phyloP scores from a whole-genome alignment of 805 yeast genomes.

The Metschnikowia orientalis region DNA sequence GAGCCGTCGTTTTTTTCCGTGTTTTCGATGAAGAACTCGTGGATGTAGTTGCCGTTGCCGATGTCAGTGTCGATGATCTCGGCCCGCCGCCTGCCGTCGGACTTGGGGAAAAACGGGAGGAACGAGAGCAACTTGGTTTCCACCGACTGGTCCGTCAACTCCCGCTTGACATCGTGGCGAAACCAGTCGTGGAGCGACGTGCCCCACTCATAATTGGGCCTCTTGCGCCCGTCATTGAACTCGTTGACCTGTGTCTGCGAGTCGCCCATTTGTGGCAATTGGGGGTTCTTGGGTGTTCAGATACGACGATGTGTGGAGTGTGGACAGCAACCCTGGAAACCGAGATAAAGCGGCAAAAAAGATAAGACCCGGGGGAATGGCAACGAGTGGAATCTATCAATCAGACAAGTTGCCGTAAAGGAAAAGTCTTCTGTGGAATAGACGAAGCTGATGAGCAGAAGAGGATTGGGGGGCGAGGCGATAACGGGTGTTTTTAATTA shows the following conservation, averaged over 20 bases:
- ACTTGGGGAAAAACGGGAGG: constrained; percentile 56
- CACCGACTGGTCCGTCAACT: constrained; percentile 24
- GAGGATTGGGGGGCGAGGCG: no score
- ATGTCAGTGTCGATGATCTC: constrained; percentile 52
- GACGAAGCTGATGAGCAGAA: no score
- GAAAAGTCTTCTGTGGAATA: no score
- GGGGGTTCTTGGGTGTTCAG: no score
- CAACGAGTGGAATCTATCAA: no score
- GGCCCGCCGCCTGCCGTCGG: constrained; percentile 45
- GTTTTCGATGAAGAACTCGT: constrained; percentile 68
- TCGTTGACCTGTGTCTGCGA: constrained; percentile 8
- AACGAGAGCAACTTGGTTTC: constrained; percentile 46
- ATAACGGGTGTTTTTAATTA: no score
- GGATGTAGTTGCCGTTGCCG: constrained; percentile 55
- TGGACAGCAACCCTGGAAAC: no score
- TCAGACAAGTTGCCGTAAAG: no score
- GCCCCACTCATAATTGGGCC: constrained; percentile 16
- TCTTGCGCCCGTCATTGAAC: constrained; percentile 14
- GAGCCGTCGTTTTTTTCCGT: constrained; percentile 31
- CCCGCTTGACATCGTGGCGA: constrained; percentile 12
- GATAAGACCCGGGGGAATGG: no score
- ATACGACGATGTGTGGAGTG: no score
- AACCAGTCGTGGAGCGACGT: constrained; percentile 17
- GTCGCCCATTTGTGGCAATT: no score
- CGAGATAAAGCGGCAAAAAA: no score